These are phyloP conservation scores for Coemansia sp. DNA, from an alignment of 192 early-diverging fungal species.

Conservation along the genomic window DNA sequence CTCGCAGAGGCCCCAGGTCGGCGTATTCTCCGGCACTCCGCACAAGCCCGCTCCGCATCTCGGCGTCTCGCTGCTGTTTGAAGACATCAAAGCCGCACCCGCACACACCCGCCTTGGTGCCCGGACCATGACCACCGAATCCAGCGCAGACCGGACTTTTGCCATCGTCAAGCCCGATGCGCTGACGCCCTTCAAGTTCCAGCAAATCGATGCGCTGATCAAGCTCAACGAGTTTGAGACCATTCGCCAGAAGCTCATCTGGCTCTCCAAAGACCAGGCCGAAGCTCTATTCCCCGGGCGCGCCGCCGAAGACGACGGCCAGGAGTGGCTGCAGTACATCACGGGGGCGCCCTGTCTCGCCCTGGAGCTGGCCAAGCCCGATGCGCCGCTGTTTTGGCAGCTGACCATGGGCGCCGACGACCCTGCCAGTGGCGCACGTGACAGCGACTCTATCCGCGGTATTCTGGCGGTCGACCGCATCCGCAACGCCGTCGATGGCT, in stretches of 20 bases:
- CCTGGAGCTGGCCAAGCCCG: slow-evolving; percentile 55
- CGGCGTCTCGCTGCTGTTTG: slow-evolving; percentile 44
- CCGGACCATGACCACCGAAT: slow-evolving; percentile 27
- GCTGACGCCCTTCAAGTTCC: slow-evolving; percentile 52
- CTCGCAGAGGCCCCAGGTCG: slow-evolving; percentile 39
- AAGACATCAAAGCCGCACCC: slow-evolving; percentile 28
- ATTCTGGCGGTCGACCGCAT: slow-evolving; percentile 55
- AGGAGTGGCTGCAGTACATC: slow-evolving; percentile 49
- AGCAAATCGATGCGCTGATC: slow-evolving; percentile 54
- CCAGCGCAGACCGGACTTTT: slow-evolving; percentile 49
- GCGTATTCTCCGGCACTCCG: slow-evolving; percentile 32
- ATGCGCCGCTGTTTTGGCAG: slow-evolving; percentile 55
- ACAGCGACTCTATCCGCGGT: slow-evolving; percentile 55
- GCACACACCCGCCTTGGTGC: slow-evolving; percentile 9
- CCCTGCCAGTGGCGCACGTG: slow-evolving; percentile 31
- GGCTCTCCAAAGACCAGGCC: slow-evolving; percentile 48
- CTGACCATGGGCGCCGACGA: slow-evolving; percentile 56
- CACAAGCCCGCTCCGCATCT: slow-evolving; percentile 31
- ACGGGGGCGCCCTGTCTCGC: slow-evolving; percentile 57
- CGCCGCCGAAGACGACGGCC: slow-evolving; percentile 35
- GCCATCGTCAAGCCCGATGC: slow-evolving; percentile 63
- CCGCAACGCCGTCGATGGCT: slow-evolving; percentile 58
- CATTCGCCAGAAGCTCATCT: slow-evolving; percentile 53
- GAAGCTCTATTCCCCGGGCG: slow-evolving; percentile 46
- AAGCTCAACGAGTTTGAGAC: slow-evolving; percentile 56